These are phyloP conservation scores for Abrus precatorius DNA, from an alignment of 306 rosid genomes.

Conservation along the genomic window DNA sequence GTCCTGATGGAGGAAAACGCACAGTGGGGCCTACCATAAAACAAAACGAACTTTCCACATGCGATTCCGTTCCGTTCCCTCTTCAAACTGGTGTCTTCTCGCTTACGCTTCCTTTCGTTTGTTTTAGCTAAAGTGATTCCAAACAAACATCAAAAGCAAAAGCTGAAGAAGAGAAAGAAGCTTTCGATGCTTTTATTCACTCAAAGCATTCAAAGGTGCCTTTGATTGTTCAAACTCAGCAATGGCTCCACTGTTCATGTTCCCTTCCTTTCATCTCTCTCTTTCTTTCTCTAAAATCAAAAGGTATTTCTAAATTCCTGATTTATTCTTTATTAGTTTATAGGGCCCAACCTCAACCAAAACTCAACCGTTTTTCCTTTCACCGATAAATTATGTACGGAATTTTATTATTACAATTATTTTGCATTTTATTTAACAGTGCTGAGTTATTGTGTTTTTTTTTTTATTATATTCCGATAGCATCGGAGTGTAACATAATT, in stretches of 20 bases:
- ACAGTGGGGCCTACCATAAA: constrained; percentile 52
- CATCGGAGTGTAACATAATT: background rate
- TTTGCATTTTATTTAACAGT: background rate
- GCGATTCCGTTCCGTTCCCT: constrained; percentile 43
- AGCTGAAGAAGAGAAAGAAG: constrained; percentile 42
- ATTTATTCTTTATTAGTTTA: background rate
- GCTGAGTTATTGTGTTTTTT: constrained; percentile 12
- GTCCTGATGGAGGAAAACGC: background rate
- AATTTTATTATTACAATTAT: background rate
- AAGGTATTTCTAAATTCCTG: constrained; percentile 57
- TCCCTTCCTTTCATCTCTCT: constrained; percentile 51
- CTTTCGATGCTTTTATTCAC: constrained; percentile 58
- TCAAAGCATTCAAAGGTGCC: constrained; percentile 57
- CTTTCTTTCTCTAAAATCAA: constrained; percentile 63
- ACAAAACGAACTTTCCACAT: constrained; percentile 34
- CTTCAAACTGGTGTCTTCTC: background rate
- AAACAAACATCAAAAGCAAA: constrained; percentile 24
- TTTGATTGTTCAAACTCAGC: constrained; percentile 53
- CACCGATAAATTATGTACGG: constrained; percentile 32
- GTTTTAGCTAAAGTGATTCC: background rate
- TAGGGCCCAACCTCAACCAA: constrained; percentile 10
- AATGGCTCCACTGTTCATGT: constrained; percentile 63
- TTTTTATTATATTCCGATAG: constrained; percentile 37
- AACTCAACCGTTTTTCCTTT: background rate
- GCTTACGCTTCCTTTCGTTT: background rate